Base-by-base conservation (phyloP, 768 basidiomycete species). In the Cystobasidium tubakii region DNA sequence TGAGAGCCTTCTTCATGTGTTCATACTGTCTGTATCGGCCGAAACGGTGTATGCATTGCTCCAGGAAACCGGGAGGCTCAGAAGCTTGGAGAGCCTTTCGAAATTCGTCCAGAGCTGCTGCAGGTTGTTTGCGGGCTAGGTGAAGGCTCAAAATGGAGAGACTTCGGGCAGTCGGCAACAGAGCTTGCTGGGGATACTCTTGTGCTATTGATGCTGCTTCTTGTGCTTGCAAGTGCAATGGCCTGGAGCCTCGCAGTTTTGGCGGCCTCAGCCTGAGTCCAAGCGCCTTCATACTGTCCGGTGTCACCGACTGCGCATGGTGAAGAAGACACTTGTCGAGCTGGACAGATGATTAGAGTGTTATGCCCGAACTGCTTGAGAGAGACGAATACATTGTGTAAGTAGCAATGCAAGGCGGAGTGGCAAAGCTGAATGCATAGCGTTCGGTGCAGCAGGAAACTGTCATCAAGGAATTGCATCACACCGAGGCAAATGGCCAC, bases 1-100 rank as follows among this genome's bases (percentile, higher is more conserved):
- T 67, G 44, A 67, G 53, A 17, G 66, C 44, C 21, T 44, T 31
- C 43, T 50, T 43, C 66, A 67, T 67, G 44, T 62, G 36, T 27
- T 50, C 46, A 50, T 50, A 50, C 46, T 50, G 46, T n/a, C 46
- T 15, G 46, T 50, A 50, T 6, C 46, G 46, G 9, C 15, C 12
- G n/a, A 50, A 50, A n/a, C 46, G 46, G 46, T 15, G 12, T 34
- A 31, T 62, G 31, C 57, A 31, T 29, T 62, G 31, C 57, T 31
- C 57, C 2, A 33, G 57, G 25, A 4, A 13, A 23, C 15, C 57
- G 10, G 57, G 34, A 9, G 63, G 23, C 17, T 23, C 39, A n/a
- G 39, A 36, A 17, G 33, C 25, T 42, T 65, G 63, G 7, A 33
- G 13, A 9, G 33, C 6, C 10, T 65, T 44, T 13, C 42, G 33